Conservation (phyloP, 805 yeast genomes). For the Wickerhamomyces chambardii region DNA sequence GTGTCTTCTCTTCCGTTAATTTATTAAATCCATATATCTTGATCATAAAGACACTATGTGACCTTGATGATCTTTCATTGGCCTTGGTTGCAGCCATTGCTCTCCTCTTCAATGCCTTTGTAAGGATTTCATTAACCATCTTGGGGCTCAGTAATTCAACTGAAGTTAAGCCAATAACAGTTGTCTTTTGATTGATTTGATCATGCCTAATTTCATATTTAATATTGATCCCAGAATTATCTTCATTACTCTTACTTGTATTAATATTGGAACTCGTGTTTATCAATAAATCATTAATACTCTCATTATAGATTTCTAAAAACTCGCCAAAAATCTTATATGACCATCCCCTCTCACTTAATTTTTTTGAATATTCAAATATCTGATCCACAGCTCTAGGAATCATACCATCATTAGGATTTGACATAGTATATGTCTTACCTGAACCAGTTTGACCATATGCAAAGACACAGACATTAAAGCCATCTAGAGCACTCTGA, state of each 20-base stretch:
- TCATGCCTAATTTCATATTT: slow-evolving; percentile 76
- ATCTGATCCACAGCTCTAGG: slow-evolving; percentile 68
- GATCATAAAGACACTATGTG: slow-evolving; percentile 77
- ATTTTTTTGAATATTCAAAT: slow-evolving; percentile 41
- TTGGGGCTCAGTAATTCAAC: slow-evolving; percentile 35
- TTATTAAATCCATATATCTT: slow-evolving; percentile 45
- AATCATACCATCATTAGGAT: slow-evolving; percentile 65
- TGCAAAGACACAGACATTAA: slow-evolving; percentile 88
- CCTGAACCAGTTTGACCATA: slow-evolving; percentile 98
- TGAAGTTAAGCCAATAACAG: slow-evolving; percentile 49
- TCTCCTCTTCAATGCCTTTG: slow-evolving; percentile 49
- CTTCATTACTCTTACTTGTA: slow-evolving; percentile 4
- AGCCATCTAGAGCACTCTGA: slow-evolving; percentile 83
- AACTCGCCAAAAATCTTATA: slow-evolving; percentile 64
- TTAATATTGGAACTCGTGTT: not conserved
- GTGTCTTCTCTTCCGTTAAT: slow-evolving; percentile 34
- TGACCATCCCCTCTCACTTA: slow-evolving; percentile 51
- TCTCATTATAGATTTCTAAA: slow-evolving; percentile 85
- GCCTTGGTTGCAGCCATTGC: slow-evolving; percentile 76
- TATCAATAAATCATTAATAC: slow-evolving; percentile 56
- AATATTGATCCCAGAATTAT: slow-evolving; percentile 26
- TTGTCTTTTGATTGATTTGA: slow-evolving; percentile 39
- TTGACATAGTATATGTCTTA: slow-evolving; percentile 86
- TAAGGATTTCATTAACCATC: slow-evolving; percentile 41
- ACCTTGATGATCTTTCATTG: slow-evolving; percentile 82